Conservation (phyloP, 495 filamentous ascomycete species). For the Neurospora pannonica region DNA sequence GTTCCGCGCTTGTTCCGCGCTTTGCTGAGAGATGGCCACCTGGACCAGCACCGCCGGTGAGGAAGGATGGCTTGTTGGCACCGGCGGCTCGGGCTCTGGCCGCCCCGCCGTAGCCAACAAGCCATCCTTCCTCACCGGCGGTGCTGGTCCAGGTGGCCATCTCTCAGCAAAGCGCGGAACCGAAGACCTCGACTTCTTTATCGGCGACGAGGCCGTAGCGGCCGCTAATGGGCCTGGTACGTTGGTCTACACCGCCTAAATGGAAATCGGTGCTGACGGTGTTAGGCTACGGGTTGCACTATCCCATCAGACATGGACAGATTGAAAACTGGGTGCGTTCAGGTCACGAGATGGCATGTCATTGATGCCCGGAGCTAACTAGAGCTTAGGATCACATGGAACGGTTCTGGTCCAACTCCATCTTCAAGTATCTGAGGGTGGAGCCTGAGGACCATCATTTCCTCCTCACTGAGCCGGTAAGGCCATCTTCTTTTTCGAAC, state of each 20-base stretch:
- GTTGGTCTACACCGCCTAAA: slow-evolving; percentile 6
- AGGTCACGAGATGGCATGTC: neutral
- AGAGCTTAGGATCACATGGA: slow-evolving; percentile 85
- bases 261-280: slow-evolving; percentile 10
- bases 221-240: slow-evolving; percentile 74
- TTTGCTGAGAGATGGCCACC: slow-evolving; percentile 77
- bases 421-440: slow-evolving; percentile 97
- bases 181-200: slow-evolving; percentile 97
- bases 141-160: slow-evolving; percentile 70
- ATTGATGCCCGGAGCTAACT: slow-evolving; percentile 11
- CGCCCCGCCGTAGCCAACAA: slow-evolving; percentile 87
- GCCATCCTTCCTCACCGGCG: slow-evolving; percentile 88
- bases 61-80: slow-evolving; percentile 87
- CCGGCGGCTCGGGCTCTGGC: slow-evolving; percentile 69
- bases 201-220: slow-evolving; percentile 88
- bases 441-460: slow-evolving; percentile 99
- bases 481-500: slow-evolving; percentile 14
- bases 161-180: slow-evolving; percentile 88
- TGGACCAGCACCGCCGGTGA: slow-evolving; percentile 81
- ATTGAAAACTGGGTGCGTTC: slow-evolving; percentile 86
- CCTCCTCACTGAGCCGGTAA: slow-evolving; percentile 90
- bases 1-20: too few relatives aligned
- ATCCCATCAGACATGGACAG: slow-evolving; percentile 94
- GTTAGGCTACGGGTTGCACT: slow-evolving; percentile 86
- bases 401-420: slow-evolving; percentile 98